Base-by-base conservation (phyloP, 2,329 filamentous ascomycete genomes). In the Nemania diffusa region DNA sequence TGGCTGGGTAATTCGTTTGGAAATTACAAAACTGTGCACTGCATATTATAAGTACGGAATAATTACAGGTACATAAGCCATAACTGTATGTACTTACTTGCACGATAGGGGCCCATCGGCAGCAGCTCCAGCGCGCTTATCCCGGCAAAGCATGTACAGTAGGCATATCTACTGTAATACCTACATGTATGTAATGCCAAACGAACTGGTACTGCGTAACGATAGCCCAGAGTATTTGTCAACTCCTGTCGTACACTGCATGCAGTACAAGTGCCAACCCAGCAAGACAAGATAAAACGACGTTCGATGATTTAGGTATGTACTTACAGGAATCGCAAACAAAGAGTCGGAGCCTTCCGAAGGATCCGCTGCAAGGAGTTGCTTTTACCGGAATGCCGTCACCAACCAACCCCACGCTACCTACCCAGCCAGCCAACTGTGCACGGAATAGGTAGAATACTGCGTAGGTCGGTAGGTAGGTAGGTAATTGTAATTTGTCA, bases 161-260 rank as follows among this genome's bases (percentile, higher is more conserved):
- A 17, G 37, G n/a, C n/a, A n/a, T n/a, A n/a, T n/a, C n/a, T n/a
- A n/a, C n/a, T n/a, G n/a, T n/a, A n/a, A n/a, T n/a, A n/a, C n/a
- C n/a, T n/a, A n/a, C n/a, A n/a, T n/a, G n/a, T n/a, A n/a, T n/a
- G n/a, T 27, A 26, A 13, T 29, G 48, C 26, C 27, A n/a, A n/a
- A 34, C 50, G 52, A 27, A 15, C 17, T 32, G 57, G 20, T 40
- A 9, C 7, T 22, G 6, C 20, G 29, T 29, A 53, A 2, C 5
- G 20, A 22, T 44, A 20, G 15, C 7, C 17, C 17, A 20, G n/a
- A 44, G 46, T 53, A 62, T 61, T 61, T 61, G 58, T 61, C 58
- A 61, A 61, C 17, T 20, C 34, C 8, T 22, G 34, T 53, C 9
- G 24, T 22, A 59, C 20, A 59, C n/a, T 5, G 15, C 37, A 40